Evolutionary conservation across 176 grass and related monocot genomes (phyloP), one percentile per base, ranked within the genome.

Genomic region (Leersia perrieri): DNA sequence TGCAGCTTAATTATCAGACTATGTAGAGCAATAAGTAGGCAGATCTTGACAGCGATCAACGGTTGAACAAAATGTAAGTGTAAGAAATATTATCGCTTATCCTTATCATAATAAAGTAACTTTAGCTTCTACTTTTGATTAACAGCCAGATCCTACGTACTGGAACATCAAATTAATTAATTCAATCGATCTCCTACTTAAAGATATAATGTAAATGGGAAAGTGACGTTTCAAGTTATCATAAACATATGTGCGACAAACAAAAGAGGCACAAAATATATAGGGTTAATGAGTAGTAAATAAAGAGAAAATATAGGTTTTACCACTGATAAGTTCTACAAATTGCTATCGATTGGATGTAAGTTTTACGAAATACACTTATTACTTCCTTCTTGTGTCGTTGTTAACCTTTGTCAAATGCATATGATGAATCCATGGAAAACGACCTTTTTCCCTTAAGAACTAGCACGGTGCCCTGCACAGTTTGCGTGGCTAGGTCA

Each of bases 211-310:
- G 16, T 26, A 23, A 3, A 23, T 27, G 30, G 22, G 61, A 86
- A 67, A 74, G 44, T 20, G 76, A 74, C 61, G 29, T 40, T 40
- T 65, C 40, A 57, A 67, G 34, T 60, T 22, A 28, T 67, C 42
- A 29, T 26, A 61, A 73, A 41, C 42, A 66, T 53, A 20, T 86
- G 66, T 74, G 64, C 32, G 69, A 74, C 29, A 74, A 80, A 22
- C 76, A 53, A n/a, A 51, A 66, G 83, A 80, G 33, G 57, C 76
- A 67, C 76, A 86, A 86, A 80, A 74, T 60, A 86, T 85, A 53
- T 64, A 63, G 30, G 30, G 72, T 13, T 29, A 23, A 85, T 7
- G 55, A 23, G 28, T 11, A 23, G 28, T 11, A 23, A 25, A 68
- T 68, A 11, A 6, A 29, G 11, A 12, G 41, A 36, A n/a, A n/a